Conservation (phyloP, 2,329 filamentous ascomycete genomes). For the Thielaviopsis ethacetica region DNA sequence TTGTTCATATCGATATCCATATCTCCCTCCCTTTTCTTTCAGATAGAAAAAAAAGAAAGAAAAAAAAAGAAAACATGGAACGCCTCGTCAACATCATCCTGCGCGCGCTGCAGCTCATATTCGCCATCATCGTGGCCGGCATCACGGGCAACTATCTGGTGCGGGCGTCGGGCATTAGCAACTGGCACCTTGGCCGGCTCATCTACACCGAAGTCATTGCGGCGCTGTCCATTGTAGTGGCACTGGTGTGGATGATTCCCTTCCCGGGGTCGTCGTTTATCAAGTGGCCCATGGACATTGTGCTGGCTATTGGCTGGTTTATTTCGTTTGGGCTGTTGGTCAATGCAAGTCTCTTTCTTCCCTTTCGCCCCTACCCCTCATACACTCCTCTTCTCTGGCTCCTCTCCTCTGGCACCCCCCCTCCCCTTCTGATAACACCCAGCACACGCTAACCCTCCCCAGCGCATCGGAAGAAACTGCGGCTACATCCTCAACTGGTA, state of each 20-base stretch:
- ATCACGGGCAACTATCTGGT: constrained; percentile 52
- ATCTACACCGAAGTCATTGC: constrained; percentile 64
- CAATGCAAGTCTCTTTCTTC: constrained; percentile 27
- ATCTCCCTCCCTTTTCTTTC: too few relatives aligned
- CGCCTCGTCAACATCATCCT: constrained; percentile 24
- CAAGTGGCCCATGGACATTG: constrained; percentile 53
- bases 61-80: constrained; percentile 19
- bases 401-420: not conserved
- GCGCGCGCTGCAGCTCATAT: constrained; percentile 40
- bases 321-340: constrained; percentile 50
- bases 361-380: too few relatives aligned
- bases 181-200: constrained; percentile 43
- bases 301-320: constrained; percentile 57
- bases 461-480: constrained; percentile 31
- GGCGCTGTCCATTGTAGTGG: constrained; percentile 49
- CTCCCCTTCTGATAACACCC: not conserved
- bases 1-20: not conserved
- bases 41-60: too few relatives aligned
- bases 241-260: constrained; percentile 56
- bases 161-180: constrained; percentile 25
- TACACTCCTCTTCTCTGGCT: too few relatives aligned
- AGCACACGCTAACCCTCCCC: too few relatives aligned
- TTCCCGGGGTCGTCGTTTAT: constrained; percentile 46
- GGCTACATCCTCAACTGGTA: constrained; percentile 44
- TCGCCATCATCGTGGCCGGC: constrained; percentile 55